Evolutionary conservation across 768 basidiomycete genomes (phyloP).

Genomic region (Paxillus involutus): DNA sequence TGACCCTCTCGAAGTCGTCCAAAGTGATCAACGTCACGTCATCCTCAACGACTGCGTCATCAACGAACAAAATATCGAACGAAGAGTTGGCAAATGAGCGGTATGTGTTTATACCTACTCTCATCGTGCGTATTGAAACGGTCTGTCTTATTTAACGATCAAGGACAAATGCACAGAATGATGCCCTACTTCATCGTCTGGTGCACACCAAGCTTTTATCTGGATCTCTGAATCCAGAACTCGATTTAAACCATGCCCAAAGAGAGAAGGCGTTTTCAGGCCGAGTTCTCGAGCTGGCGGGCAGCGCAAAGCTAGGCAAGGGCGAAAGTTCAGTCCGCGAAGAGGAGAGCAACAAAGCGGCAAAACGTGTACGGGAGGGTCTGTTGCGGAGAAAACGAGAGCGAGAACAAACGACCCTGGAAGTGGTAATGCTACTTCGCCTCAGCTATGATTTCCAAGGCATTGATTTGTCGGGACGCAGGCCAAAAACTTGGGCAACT

Average conservation of each 20-base stretch:
- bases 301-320: slow-evolving; percentile 67
- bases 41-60: slow-evolving; percentile 18
- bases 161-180: slow-evolving; percentile 77
- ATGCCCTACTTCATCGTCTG: slow-evolving; percentile 73
- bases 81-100: slow-evolving; percentile 56
- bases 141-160: background rate
- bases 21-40: slow-evolving; percentile 62
- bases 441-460: background rate
- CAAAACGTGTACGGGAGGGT: slow-evolving; percentile 73
- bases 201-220: slow-evolving; percentile 80
- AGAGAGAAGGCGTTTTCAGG: slow-evolving; percentile 75
- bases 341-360: slow-evolving; percentile 67
- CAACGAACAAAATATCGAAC: slow-evolving; percentile 17
- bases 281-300: slow-evolving; percentile 71
- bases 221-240: slow-evolving; percentile 63
- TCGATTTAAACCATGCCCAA: slow-evolving; percentile 63
- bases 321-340: slow-evolving; percentile 64
- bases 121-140: background rate
- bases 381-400: slow-evolving; percentile 61
- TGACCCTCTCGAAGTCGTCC: slow-evolving; percentile 56
- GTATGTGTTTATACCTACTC: slow-evolving; percentile 30
- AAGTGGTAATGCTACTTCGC: slow-evolving; percentile 54
- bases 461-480: slow-evolving; percentile 28
- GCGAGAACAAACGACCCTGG: slow-evolving; percentile 51
- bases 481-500: slow-evolving; percentile 86